Conservation (phyloP, 805 yeast species). For the Starmerella bombi region DNA sequence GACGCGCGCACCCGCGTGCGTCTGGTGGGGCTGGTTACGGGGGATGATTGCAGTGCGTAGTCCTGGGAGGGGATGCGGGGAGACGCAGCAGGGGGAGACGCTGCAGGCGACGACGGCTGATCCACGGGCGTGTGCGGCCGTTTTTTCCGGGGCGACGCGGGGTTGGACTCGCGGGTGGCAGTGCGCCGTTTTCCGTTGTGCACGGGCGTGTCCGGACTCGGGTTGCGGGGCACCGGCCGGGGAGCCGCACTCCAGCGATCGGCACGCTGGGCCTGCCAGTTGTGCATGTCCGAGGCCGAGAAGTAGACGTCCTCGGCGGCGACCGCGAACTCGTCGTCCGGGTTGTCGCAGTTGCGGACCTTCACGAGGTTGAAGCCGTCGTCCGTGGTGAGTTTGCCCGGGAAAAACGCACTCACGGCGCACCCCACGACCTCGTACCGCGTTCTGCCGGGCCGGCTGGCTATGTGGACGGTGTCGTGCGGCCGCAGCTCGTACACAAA, state of each 20-base stretch:
- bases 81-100: background rate
- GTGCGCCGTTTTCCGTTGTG: background rate
- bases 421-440: background rate
- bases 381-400: background rate
- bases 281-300: conserved; percentile 4
- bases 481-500: conserved; percentile 5
- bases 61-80: background rate
- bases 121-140: background rate
- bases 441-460: background rate
- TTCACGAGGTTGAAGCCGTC: background rate
- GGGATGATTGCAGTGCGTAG: background rate
- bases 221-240: background rate
- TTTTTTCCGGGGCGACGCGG: background rate
- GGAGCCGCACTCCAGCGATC: background rate
- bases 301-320: conserved; percentile 9
- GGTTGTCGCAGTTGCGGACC: background rate
- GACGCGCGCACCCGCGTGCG: background rate
- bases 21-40: background rate
- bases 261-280: background rate
- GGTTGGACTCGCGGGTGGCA: background rate
- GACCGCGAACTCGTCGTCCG: background rate
- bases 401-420: background rate
- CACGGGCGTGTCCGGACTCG: background rate
- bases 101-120: background rate
- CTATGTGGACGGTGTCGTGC: conserved; percentile 11